These are phyloP conservation scores for Suillus paluster DNA, from an alignment of 768 basidiomycete species.

Conservation along the genomic window DNA sequence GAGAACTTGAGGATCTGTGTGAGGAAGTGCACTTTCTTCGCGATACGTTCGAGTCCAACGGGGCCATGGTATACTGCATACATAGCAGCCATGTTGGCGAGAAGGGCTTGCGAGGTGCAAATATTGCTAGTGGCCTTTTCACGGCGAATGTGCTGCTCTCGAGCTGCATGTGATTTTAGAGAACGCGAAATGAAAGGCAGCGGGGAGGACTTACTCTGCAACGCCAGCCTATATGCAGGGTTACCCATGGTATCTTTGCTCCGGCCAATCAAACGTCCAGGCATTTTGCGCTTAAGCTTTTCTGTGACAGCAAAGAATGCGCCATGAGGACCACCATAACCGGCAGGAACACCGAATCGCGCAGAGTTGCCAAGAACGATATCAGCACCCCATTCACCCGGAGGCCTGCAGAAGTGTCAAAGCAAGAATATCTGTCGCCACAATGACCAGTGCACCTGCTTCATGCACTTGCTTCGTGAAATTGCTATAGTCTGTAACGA, in stretches of 20 bases:
- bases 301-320: conserved; percentile 97
- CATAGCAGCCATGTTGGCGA: conserved; percentile 99
- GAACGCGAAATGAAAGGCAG: conserved; percentile 13
- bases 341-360: conserved; percentile 94
- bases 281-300: conserved; percentile 95
- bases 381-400: conserved; percentile 99
- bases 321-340: conserved; percentile 97
- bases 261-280: conserved; percentile 92
- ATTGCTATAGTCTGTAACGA: conserved; percentile 70
- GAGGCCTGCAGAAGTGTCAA: conserved; percentile 91
- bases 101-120: conserved; percentile 95
- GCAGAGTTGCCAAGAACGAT: conserved; percentile 95
- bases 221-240: conserved; percentile 87
- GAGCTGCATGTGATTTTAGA: conserved; percentile 52
- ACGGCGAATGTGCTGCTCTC: conserved; percentile 95
- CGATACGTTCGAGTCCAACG: conserved; percentile 80
- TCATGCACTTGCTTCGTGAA: conserved; percentile 74
- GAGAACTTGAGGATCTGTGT: conserved; percentile 74
- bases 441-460: conserved; percentile 79
- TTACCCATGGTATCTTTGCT: conserved; percentile 86
- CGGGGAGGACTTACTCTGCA: conserved; percentile 76
- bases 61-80: conserved; percentile 97
- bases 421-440: conserved; percentile 91
- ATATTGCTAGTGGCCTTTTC: conserved; percentile 99
- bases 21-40: conserved; percentile 87